Conservation (phyloP, 2,329 filamentous ascomycete species). For the Fusarium veterinarium region DNA sequence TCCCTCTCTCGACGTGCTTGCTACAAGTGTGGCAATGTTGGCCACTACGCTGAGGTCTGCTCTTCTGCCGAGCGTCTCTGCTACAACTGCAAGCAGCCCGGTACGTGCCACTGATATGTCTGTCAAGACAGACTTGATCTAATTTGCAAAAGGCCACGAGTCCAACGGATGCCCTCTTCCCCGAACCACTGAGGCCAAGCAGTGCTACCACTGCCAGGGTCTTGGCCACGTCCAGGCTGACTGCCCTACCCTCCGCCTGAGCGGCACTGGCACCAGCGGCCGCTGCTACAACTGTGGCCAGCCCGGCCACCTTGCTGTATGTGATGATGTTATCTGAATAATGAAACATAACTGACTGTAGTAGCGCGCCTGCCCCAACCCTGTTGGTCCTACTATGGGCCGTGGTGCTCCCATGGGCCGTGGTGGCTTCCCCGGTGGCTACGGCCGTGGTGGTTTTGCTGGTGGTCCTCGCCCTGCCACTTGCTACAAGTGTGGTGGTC, state of each 20-base stretch:
- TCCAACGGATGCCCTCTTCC: conserved; percentile 97
- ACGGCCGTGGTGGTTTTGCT: conserved; percentile 79
- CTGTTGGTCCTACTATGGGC: conserved; percentile 70
- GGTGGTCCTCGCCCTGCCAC: conserved; percentile 76
- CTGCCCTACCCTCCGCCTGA: conserved; percentile 95
- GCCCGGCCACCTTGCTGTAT: conserved; percentile 88
- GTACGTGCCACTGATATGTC: conserved; percentile 51
- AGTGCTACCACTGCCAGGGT: conserved; percentile 99
- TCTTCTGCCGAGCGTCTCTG: conserved; percentile 97
- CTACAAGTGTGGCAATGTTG: conserved; percentile 86
- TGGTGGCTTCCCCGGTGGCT: conserved; percentile 73
- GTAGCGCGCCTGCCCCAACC: conserved; percentile 85
- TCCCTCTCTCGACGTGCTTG: conserved; percentile 84
- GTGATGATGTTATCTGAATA: conserved; percentile 47
- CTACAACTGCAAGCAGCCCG: conserved; percentile 98
- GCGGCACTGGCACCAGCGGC: conserved; percentile 81
- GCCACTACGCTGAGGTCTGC: conserved; percentile 90
- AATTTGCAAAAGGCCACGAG: conserved; percentile 75
- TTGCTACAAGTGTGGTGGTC: conserved; percentile 82
- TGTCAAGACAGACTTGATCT: not conserved
- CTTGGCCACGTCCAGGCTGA: conserved; percentile 98
- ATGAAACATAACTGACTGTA: conserved; percentile 25
- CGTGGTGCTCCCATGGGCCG: conserved; percentile 76
- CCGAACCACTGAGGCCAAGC: conserved; percentile 97
- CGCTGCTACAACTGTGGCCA: conserved; percentile 98